phyloP scores from a whole-genome alignment of 2,329 filamentous ascomycete species.

The Calonectria fujianensis region DNA sequence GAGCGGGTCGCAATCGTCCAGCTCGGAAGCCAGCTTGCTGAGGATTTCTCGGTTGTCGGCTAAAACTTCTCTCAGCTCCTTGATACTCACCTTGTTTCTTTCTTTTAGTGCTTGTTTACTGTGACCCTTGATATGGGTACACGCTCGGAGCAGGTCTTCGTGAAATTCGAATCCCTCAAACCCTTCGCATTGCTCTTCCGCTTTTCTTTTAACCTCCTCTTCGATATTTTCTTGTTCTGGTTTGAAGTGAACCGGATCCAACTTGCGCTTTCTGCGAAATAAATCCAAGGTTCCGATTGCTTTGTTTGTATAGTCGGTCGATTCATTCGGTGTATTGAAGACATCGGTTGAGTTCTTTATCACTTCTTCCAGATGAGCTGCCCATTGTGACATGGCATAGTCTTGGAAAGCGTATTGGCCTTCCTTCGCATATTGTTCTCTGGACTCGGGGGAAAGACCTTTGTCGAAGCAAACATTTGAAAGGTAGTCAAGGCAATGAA shows the following conservation, averaged over 20 bases:
- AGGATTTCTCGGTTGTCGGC: conserved; percentile 38
- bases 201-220: neutral
- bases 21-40: conserved; percentile 51
- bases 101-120: conserved; percentile 26
- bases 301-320: neutral
- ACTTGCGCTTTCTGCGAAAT: neutral
- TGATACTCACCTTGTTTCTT: conserved; percentile 34
- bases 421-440: conserved; percentile 39
- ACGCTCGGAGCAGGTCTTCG: neutral
- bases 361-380: conserved; percentile 55
- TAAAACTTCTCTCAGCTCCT: conserved; percentile 50
- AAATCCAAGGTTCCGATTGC: neutral
- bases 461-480: conserved; percentile 57
- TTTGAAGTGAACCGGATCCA: neutral
- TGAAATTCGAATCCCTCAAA: conserved; percentile 1
- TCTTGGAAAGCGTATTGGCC: conserved; percentile 63
- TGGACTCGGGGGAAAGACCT: conserved; percentile 32
- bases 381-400: conserved; percentile 62
- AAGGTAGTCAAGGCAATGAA: conserved; percentile 60
- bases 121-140: conserved; percentile 27
- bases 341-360: conserved; percentile 33
- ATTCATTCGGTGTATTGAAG: neutral
- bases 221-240: neutral
- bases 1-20: conserved; percentile 42
- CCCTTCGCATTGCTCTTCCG: neutral